phyloP scores from a whole-genome alignment of 108 stramenopile species.

The Craspedostauros australis region DNA sequence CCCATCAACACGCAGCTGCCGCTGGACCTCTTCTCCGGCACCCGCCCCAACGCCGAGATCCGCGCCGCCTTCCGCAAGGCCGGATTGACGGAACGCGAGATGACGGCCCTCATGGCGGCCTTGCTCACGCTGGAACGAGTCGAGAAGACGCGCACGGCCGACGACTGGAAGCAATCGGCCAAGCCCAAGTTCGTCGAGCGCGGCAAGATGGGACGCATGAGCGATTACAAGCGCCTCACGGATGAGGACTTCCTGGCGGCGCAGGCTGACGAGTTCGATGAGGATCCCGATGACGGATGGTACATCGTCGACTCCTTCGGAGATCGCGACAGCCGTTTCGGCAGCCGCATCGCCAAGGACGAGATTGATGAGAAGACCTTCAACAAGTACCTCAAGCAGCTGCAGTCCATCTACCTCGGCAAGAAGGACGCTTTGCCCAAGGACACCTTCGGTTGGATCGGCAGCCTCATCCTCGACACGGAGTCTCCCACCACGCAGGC shows the following conservation, averaged over 20 bases:
- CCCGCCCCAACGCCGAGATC: constrained; percentile 31
- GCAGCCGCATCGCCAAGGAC: constrained; percentile 43
- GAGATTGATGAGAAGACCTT: constrained; percentile 54
- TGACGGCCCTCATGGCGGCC: constrained; percentile 74
- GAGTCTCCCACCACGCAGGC: constrained; percentile 56
- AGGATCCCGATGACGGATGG: constrained; percentile 77
- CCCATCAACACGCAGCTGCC: constrained; percentile 29
- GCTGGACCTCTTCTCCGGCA: constrained; percentile 59
- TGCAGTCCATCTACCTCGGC: constrained; percentile 3
- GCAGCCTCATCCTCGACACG: constrained; percentile 20
- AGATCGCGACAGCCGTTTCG: constrained; percentile 66
- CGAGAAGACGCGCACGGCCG: constrained; percentile 58
- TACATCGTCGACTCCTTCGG: constrained; percentile 89
- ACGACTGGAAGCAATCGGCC: constrained; percentile 64
- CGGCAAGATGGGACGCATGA: constrained; percentile 83
- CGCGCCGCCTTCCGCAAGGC: constrained; percentile 43
- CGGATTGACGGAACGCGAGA: constrained; percentile 83
- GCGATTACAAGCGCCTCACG: constrained; percentile 68
- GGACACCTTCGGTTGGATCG: constrained; percentile 39
- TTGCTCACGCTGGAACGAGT: constrained; percentile 63
- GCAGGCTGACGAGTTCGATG: constrained; percentile 40
- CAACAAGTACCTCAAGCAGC: constrained; percentile 49
- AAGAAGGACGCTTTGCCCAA: constrained; percentile 11
- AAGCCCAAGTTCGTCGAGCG: constrained; percentile 76
- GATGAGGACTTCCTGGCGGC: constrained; percentile 76